Evolutionary conservation across 257 asterid species (phyloP).

Genomic region (Fraxinus excelsior): DNA sequence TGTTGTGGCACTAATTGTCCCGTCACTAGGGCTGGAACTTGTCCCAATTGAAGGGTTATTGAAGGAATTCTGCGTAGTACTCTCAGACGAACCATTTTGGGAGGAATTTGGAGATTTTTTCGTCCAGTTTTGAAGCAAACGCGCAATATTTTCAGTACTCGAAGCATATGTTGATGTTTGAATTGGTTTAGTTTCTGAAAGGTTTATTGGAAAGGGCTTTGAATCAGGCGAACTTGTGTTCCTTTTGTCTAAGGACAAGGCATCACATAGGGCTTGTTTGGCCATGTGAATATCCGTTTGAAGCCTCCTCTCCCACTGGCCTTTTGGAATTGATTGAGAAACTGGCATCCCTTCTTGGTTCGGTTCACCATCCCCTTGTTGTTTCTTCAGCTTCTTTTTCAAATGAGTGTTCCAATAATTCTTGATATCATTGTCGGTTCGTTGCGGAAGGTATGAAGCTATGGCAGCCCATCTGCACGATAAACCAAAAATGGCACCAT

Average conservation of each 20-base stretch:
- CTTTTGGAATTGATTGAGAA: conserved; percentile 52
- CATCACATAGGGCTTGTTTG: conserved; percentile 69
- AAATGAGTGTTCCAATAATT: conserved; percentile 82
- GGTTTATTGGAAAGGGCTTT: neutral
- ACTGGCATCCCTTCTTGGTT: conserved; percentile 26
- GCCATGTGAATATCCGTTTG: conserved; percentile 79
- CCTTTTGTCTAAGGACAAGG: conserved; percentile 54
- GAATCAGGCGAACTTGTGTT: conserved; percentile 6
- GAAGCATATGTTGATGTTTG: conserved; percentile 49
- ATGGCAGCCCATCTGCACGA: conserved; percentile 74
- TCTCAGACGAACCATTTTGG: conserved; percentile 22
- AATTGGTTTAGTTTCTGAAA: neutral
- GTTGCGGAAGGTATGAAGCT: conserved; percentile 75
- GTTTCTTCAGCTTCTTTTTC: conserved; percentile 51
- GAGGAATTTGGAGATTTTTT: conserved; percentile 37
- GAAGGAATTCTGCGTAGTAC: conserved; percentile 31
- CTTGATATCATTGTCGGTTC: conserved; percentile 77
- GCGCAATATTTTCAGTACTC: conserved; percentile 71
- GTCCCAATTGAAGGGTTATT: conserved; percentile 38
- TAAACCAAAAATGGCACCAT: neutral
- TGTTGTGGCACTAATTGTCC: conserved; percentile 35
- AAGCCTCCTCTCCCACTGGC: conserved; percentile 81
- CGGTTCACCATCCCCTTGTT: conserved; percentile 33
- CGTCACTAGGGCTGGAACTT: conserved; percentile 62
- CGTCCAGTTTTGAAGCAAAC: conserved; percentile 59